Evolutionary conservation across 2,329 filamentous ascomycete genomes (phyloP).

Genomic region (Chaetomiaceae sp.): DNA sequence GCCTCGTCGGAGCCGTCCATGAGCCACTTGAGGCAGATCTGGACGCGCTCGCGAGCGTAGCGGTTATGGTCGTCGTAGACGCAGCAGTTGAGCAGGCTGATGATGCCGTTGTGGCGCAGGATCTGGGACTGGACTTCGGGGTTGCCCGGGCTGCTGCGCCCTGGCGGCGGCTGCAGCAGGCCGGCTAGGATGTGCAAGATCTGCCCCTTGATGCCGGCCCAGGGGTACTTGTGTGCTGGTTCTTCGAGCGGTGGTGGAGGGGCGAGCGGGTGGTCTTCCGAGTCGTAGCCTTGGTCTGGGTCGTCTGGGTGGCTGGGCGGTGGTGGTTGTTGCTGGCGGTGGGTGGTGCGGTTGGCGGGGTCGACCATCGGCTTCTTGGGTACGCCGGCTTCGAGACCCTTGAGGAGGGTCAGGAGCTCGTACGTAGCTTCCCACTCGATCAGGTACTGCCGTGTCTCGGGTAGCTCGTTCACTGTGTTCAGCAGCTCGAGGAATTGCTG

Average conservation of each 20-base stretch:
- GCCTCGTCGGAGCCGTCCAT: constrained; percentile 70
- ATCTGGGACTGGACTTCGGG: constrained; percentile 82
- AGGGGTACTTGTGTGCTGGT: constrained; percentile 57
- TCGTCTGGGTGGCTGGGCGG: constrained; percentile 15
- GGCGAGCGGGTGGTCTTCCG: constrained; percentile 36
- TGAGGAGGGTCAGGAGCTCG: constrained; percentile 80
- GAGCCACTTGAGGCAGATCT: constrained; percentile 80
- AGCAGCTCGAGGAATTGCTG: constrained; percentile 94
- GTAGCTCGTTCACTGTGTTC: constrained; percentile 78
- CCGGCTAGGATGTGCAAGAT: constrained; percentile 86
- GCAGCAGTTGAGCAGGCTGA: constrained; percentile 82
- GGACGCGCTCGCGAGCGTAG: constrained; percentile 86
- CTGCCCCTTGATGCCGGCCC: constrained; percentile 79
- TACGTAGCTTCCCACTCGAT: constrained; percentile 90
- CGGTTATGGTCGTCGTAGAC: constrained; percentile 89
- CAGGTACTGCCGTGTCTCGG: constrained; percentile 74
- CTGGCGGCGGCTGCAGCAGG: constrained; percentile 74
- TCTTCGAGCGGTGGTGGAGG: constrained; percentile 53
- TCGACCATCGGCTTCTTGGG: constrained; percentile 68
- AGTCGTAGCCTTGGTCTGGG: constrained; percentile 25
- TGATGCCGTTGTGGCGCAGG: constrained; percentile 75
- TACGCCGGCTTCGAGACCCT: constrained; percentile 81
- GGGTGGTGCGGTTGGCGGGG: constrained; percentile 32
- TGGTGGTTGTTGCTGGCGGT: constrained; percentile 22
- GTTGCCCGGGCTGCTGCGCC: constrained; percentile 55